A percentile compares a stretch with the other conserved stretches of the same genome.
Evolutionary conservation across 225 moss, liverwort and hornwort species (phyloP).

Genomic region (Ulota crispa): DNA sequence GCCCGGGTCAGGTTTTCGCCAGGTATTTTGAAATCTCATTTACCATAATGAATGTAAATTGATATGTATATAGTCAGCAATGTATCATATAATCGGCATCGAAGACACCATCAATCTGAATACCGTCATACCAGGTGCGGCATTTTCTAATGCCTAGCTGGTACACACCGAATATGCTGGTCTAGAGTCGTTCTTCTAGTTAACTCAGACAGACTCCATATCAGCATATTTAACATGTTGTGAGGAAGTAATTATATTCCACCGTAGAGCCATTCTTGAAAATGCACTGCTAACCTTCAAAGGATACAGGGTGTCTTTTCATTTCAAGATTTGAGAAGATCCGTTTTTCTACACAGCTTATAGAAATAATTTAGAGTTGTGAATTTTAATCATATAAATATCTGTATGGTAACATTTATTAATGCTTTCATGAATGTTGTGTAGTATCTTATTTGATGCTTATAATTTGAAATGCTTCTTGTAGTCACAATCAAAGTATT

Average conservation of each 20-base stretch:
- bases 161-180: neutral
- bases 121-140: neutral
- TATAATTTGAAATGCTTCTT: too few relatives aligned
- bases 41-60: neutral
- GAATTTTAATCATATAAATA: neutral
- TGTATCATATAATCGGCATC: neutral
- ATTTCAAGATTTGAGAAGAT: neutral
- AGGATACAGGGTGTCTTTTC: neutral
- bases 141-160: neutral
- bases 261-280: neutral
- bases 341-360: neutral
- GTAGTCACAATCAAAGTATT: too few relatives aligned
- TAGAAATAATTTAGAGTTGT: neutral
- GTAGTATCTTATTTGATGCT: too few relatives aligned
- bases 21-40: slow-evolving; percentile 50
- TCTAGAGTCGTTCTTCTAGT: slow-evolving; percentile 4
- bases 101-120: neutral
- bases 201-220: neutral
- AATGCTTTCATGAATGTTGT: too few relatives aligned
- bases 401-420: too few relatives aligned
- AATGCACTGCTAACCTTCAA: neutral
- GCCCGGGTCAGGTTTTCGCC: slow-evolving; percentile 90
- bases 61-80: neutral
- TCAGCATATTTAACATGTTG: neutral
- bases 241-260: neutral